A percentile compares a stretch with the other conserved stretches of the same genome.
Conservation (phyloP, 2,329 filamentous ascomycete genomes). For the Pyrenophora seminiperda region DNA sequence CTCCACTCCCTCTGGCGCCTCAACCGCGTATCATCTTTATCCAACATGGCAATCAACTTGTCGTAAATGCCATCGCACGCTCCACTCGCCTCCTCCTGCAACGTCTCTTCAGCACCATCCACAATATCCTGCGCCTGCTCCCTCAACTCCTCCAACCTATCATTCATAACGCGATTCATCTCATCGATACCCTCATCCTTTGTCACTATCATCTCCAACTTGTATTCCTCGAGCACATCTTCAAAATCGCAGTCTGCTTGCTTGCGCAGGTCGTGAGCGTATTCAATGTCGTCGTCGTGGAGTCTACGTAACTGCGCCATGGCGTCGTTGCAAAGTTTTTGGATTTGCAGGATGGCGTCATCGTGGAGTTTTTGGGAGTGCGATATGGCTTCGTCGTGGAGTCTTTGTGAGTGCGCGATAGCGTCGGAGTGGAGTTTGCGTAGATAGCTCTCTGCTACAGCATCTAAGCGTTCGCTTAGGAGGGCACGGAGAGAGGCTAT, state of each 20-base stretch:
- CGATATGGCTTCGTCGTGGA: too few species aligned
- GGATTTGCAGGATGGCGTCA: too few species aligned
- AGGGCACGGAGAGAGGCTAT: constrained; percentile 9
- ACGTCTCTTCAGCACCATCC: constrained; percentile 1
- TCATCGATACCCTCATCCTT: constrained; percentile 11
- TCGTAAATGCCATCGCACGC: background rate
- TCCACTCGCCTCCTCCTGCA: background rate
- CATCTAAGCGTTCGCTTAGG: constrained; percentile 4
- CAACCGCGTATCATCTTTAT: background rate
- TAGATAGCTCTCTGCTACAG: constrained; percentile 3
- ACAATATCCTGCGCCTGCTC: constrained; percentile 5
- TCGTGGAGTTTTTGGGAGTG: too few species aligned
- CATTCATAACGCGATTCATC: constrained; percentile 1
- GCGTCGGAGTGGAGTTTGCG: constrained; percentile 8
- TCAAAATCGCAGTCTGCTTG: constrained; percentile 15
- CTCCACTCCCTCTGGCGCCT: background rate
- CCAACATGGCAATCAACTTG: background rate
- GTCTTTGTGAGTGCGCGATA: too few species aligned
- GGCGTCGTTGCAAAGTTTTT: constrained; percentile 8
- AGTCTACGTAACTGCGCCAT: too few species aligned
- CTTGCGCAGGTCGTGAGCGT: constrained; percentile 11
- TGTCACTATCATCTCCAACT: constrained; percentile 1
- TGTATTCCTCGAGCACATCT: constrained; percentile 13
- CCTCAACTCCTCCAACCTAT: constrained; percentile 8
- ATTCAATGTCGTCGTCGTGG: constrained; percentile 8